Percentiles rank a stretch among this genome's conserved stretches.
Evolutionary conservation across 805 yeast genomes (phyloP).

Genomic region (Metschnikowia henanensis): DNA sequence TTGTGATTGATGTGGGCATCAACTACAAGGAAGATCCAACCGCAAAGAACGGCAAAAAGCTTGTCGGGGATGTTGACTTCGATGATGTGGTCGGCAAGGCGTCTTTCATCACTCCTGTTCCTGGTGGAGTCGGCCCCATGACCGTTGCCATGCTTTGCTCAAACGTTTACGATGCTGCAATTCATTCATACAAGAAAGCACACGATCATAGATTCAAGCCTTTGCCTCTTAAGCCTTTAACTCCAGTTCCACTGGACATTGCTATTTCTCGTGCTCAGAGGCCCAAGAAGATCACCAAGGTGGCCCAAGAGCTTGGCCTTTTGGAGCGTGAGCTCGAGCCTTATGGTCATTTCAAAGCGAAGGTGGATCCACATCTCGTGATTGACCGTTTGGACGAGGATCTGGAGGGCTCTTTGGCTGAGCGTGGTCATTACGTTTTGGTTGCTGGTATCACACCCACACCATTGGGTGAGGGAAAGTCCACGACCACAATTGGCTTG

Average conservation of each 20-base stretch:
- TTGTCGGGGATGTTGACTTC: conserved; percentile 96
- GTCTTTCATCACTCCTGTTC: conserved; percentile 87
- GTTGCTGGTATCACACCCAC: conserved; percentile 99
- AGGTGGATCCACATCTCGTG: conserved; percentile 55
- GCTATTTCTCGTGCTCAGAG: conserved; percentile 86
- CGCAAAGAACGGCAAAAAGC: conserved; percentile 73
- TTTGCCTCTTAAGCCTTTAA: conserved; percentile 46
- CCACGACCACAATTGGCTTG: conserved; percentile 93
- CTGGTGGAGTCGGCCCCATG: conserved; percentile 99
- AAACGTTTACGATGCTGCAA: conserved; percentile 81
- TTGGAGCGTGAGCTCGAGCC: conserved; percentile 78
- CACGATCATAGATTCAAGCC: conserved; percentile 54
- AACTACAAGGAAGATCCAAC: conserved; percentile 78
- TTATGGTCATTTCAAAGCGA: conserved; percentile 88
- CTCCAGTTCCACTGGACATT: conserved; percentile 88
- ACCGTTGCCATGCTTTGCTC: conserved; percentile 94
- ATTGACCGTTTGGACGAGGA: conserved; percentile 51
- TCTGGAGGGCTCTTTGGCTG: conserved; percentile 61
- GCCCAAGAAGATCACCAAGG: conserved; percentile 75
- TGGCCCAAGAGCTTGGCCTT: conserved; percentile 85
- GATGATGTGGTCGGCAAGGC: conserved; percentile 63
- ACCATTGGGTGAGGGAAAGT: conserved; percentile 97
- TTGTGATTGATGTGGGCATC: conserved; percentile 94
- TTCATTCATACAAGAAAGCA: conserved; percentile 49
- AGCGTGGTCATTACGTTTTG: conserved; percentile 82